Conservation (phyloP, 169 alveolate species). For the Plasmodium cynomolgi region DNA sequence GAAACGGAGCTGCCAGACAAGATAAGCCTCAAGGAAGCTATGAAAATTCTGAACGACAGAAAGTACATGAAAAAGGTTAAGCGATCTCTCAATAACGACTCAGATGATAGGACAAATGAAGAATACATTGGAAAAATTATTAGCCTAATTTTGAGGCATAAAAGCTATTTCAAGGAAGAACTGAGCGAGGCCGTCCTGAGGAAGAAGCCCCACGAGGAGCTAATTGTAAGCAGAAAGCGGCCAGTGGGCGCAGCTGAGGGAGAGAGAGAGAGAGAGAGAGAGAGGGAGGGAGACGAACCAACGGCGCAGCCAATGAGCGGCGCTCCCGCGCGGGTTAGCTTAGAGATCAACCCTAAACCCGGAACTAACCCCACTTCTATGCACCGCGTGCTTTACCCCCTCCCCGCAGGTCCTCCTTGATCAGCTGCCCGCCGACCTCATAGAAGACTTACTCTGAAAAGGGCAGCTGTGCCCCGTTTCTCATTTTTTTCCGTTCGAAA, state of each 20-base stretch:
- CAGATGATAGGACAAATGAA: conserved; percentile 11
- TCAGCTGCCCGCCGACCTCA: conserved; percentile 2
- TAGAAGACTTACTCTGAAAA: conserved; percentile 1
- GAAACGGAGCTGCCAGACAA: conserved; percentile 44
- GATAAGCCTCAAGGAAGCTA: conserved; percentile 68
- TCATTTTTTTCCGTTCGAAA: neutral
- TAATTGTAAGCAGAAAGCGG: conserved; percentile 19
- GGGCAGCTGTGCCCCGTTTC: neutral
- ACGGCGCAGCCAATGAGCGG: neutral
- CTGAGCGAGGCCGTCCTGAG: conserved; percentile 42
- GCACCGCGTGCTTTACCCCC: neutral
- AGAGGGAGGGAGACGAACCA: neutral
- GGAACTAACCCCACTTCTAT: neutral
- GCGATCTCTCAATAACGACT: conserved; percentile 8
- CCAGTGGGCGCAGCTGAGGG: neutral
- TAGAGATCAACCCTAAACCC: neutral
- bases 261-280: too few relatives aligned
- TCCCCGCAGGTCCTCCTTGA: neutral
- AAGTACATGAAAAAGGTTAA: conserved; percentile 36
- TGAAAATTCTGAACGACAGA: conserved; percentile 54
- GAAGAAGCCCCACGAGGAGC: conserved; percentile 55
- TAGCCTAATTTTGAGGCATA: conserved; percentile 32
- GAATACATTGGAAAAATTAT: conserved; percentile 53
- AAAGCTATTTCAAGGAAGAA: conserved; percentile 7
- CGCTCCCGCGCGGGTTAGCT: neutral